Conservation (phyloP, 768 basidiomycete species). For the Suillus hirtellus region DNA sequence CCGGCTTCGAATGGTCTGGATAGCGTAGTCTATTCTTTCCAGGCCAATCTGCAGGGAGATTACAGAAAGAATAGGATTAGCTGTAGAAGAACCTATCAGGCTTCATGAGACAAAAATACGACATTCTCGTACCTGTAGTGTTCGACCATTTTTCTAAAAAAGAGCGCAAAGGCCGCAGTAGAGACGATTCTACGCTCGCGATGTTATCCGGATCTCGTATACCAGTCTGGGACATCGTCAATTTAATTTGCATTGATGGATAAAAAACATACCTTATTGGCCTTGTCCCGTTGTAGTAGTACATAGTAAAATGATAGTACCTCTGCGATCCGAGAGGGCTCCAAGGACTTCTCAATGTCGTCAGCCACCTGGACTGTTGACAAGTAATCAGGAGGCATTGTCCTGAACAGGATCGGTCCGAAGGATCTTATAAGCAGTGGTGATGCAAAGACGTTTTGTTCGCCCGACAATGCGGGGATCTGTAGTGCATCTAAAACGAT, state of each 20-base stretch:
- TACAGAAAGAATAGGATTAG: conserved; percentile 29
- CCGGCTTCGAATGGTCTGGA: conserved; percentile 22
- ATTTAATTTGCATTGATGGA: background rate
- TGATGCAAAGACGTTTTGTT: conserved; percentile 51
- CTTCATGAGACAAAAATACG: background rate
- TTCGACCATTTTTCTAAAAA: conserved; percentile 38
- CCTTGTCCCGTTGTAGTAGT: conserved; percentile 55
- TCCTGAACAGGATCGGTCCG: conserved; percentile 58
- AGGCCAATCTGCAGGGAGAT: conserved; percentile 51
- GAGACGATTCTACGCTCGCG: conserved; percentile 42
- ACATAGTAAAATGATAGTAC: conserved; percentile 70
- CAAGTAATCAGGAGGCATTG: conserved; percentile 57
- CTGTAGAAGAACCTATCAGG: background rate
- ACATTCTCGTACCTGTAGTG: conserved; percentile 28
- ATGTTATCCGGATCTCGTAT: conserved; percentile 47
- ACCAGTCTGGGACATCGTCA: conserved; percentile 43
- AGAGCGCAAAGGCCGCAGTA: conserved; percentile 46
- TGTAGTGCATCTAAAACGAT: conserved; percentile 55
- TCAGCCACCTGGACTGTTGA: conserved; percentile 34
- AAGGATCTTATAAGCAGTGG: conserved; percentile 56
- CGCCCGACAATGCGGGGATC: conserved; percentile 18
- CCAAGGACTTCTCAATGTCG: conserved; percentile 54
- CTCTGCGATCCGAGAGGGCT: conserved; percentile 63
- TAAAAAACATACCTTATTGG: conserved; percentile 49
- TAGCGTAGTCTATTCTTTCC: conserved; percentile 48